phyloP scores from a whole-genome alignment of 192 early-diverging fungal genomes.

The Ramicandelaber brevisporus region DNA sequence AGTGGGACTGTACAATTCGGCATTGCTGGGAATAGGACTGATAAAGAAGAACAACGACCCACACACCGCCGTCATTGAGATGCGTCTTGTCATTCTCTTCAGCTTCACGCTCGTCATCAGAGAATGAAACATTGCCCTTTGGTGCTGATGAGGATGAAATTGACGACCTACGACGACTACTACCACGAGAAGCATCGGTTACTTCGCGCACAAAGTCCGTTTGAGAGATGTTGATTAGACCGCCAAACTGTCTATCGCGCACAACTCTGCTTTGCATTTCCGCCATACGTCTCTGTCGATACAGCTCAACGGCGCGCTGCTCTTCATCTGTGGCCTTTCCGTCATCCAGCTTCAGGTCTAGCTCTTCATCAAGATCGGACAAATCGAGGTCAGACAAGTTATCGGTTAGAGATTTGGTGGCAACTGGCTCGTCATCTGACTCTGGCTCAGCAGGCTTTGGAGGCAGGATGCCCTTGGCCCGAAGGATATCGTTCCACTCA shows the following conservation, averaged over 20 bases:
- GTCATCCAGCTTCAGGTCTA: no score
- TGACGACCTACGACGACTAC: no score
- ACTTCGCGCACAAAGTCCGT: constrained; percentile 77
- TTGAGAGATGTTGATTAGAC: constrained; percentile 67
- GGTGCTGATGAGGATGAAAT: no score
- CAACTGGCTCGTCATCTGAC: constrained; percentile 15
- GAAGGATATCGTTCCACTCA: constrained; percentile 88
- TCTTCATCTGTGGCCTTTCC: no score
- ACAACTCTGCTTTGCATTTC: constrained; percentile 48
- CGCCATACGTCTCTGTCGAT: constrained; percentile 57
- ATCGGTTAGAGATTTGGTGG: constrained; percentile 40
- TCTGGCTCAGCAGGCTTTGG: constrained; percentile 31
- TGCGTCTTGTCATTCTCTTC: no score
- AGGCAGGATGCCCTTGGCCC: constrained; percentile 72
- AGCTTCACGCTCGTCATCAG: no score
- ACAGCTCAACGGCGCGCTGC: constrained; percentile 53
- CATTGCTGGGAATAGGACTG: constrained; percentile 53
- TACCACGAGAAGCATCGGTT: constrained; percentile 67
- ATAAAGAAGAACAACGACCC: constrained; percentile 26
- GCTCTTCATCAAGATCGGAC: constrained; percentile 74
- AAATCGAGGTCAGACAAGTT: constrained; percentile 52
- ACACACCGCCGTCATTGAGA: no score
- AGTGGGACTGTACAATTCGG: constrained; percentile 51
- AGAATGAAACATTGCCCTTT: no score
- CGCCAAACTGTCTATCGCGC: constrained; percentile 65